Evolutionary conservation across 1,284 basidiomycete species (phyloP), one percentile per base, ranked within the genome.

Genomic region (Ceratobasidium sp.): DNA sequence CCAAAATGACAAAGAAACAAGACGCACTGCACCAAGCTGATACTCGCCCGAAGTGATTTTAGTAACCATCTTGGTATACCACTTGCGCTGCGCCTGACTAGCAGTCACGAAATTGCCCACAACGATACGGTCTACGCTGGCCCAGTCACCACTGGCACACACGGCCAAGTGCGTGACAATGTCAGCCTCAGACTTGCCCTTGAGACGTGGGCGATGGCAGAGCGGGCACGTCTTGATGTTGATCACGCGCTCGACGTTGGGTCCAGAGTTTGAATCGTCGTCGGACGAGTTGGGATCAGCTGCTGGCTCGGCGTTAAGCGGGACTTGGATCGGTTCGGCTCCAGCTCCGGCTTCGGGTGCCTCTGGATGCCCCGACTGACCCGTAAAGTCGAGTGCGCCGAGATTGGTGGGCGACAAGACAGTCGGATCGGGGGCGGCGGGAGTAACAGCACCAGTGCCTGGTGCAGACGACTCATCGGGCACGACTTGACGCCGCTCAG

Each of bases 51-150:
- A 85, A 0, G 90, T 90, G 1, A 96, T 87, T 80, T 94, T 94
- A 58, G 86, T 84, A 71, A 97, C 84, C 47, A 97, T 85, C 81
- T 93, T 95, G 69, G 93, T 94, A 75, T 96, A 91, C 89, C 94
- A 97, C 80, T 99, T 99, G 75, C 96, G 84, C 80, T 98, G 96
- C 64, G 97, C 96, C 80, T 99, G 96, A 73, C 85, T 89, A 15
- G 93, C 91, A 0, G 96, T 99, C 1, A 98, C 96, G 75, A 94
- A 99, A 76, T 95, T 96, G n/a, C 91, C 89, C 17, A 96, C 94
- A 32, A 96, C 87, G 72, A 97, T 93, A 72, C 88, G 80, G 76
- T 97, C 90, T 29, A 98, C 90, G 68, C 90, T 86, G 35, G 86
- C 87, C 94, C 95, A 98, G 77, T 98, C 96, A 74, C 89, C 85